Conservation (phyloP, 257 asterid genomes). For the Verbena officinalis region DNA sequence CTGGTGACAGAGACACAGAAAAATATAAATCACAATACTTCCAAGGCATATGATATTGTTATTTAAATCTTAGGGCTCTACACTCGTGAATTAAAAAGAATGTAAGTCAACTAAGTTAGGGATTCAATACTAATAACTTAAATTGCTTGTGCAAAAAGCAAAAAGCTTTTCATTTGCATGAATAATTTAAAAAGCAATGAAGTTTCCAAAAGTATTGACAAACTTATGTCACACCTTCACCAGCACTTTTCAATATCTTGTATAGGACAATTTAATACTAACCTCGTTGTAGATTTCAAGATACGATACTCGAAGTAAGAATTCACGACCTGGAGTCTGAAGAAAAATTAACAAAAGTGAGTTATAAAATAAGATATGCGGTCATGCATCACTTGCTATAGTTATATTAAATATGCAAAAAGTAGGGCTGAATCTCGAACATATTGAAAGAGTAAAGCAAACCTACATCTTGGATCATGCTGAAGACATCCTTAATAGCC, state of each 20-base stretch:
- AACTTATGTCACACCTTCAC: background rate
- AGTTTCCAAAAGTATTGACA: background rate
- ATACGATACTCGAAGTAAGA: slow-evolving; percentile 95
- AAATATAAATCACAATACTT: slow-evolving; percentile 9
- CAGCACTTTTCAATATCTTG: slow-evolving; percentile 8
- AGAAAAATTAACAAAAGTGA: slow-evolving; percentile 32
- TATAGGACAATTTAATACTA: slow-evolving; percentile 31
- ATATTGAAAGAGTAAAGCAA: slow-evolving; percentile 23
- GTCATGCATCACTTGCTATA: background rate
- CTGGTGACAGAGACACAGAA: slow-evolving; percentile 44
- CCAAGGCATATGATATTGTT: slow-evolving; percentile 11
- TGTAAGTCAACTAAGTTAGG: background rate
- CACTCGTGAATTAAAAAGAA: slow-evolving; percentile 2
- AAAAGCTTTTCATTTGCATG: slow-evolving; percentile 11
- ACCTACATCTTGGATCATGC: slow-evolving; percentile 98
- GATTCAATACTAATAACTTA: background rate
- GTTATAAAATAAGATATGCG: background rate
- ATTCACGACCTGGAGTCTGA: slow-evolving; percentile 99
- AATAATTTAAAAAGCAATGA: slow-evolving; percentile 4
- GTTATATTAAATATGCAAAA: slow-evolving; percentile 8
- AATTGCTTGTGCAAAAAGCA: slow-evolving; percentile 21
- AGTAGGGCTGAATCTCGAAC: background rate
- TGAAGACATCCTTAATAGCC: slow-evolving; percentile 97
- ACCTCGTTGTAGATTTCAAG: slow-evolving; percentile 99
- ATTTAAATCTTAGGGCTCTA: background rate